Percentiles rank a stretch among this genome's conserved stretches.
Conservation (phyloP, 768 basidiomycete species). For the Gyrodon lividus region DNA sequence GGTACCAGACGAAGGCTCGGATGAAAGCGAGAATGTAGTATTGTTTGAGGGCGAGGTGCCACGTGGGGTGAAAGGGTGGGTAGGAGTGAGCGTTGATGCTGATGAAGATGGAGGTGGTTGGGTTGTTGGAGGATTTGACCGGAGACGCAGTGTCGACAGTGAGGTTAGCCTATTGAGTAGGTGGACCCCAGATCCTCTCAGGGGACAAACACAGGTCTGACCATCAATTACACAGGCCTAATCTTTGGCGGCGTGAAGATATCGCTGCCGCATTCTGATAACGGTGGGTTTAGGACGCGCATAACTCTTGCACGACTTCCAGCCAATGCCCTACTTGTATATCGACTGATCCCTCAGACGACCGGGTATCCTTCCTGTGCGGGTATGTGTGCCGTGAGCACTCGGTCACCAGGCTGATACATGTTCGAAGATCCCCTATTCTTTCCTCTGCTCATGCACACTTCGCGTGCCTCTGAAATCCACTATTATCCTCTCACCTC, state of each 20-base stretch:
- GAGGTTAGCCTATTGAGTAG: conserved; percentile 45
- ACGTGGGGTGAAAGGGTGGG: conserved; percentile 33
- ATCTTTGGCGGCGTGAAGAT: conserved; percentile 38
- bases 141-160: conserved; percentile 30
- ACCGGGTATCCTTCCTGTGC: conserved; percentile 23
- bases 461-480: conserved; percentile 56
- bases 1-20: conserved; percentile 61
- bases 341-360: conserved; percentile 46
- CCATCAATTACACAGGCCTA: conserved; percentile 35
- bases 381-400: conserved; percentile 18
- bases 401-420: conserved; percentile 6
- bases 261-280: conserved; percentile 25
- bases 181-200: conserved; percentile 6
- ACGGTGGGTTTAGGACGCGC: conserved; percentile 38
- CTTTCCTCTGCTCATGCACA: conserved; percentile 65
- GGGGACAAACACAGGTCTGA: conserved; percentile 9
- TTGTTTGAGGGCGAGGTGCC: conserved; percentile 55
- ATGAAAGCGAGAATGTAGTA: conserved; percentile 74
- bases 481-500: conserved; percentile 60
- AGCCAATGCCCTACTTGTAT: conserved; percentile 63
- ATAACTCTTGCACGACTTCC: conserved; percentile 56
- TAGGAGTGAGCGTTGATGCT: conserved; percentile 54
- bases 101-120: conserved; percentile 55
- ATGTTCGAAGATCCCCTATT: conserved; percentile 48
- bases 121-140: conserved; percentile 57